phyloP scores from a whole-genome alignment of 345 rosid genomes.

The Zanthoxylum bungeanum region DNA sequence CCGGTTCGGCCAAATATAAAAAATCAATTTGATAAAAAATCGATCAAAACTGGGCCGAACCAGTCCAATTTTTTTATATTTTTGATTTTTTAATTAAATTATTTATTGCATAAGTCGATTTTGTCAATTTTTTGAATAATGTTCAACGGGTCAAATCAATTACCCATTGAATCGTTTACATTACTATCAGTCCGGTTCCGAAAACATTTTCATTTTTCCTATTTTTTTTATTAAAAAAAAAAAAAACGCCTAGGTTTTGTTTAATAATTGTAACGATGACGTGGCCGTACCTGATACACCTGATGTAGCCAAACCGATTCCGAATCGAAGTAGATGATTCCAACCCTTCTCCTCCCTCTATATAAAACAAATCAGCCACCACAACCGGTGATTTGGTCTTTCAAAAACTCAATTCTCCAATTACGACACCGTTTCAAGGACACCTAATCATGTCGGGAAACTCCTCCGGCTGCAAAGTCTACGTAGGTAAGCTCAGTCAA shows the following conservation, averaged over 20 bases:
- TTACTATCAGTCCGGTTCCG: too few species aligned
- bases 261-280: not conserved
- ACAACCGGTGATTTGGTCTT: not conserved
- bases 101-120: too few species aligned
- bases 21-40: too few species aligned
- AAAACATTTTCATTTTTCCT: too few species aligned
- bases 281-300: not conserved
- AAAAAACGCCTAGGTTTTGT: not conserved
- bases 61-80: too few species aligned
- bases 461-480: conserved; percentile 45
- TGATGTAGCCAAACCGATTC: not conserved
- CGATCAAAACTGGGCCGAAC: too few species aligned
- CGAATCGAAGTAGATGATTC: not conserved
- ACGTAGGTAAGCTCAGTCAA: conserved; percentile 41
- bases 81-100: too few species aligned
- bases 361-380: not conserved
- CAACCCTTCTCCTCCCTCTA: not conserved
- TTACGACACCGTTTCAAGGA: not conserved
- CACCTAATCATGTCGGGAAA: conserved; percentile 44
- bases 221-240: too few species aligned
- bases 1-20: too few species aligned
- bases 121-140: too few species aligned
- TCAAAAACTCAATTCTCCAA: not conserved
- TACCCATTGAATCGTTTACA: too few species aligned
- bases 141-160: too few species aligned